Base-by-base conservation (phyloP, 352 stramenopile species). In the Phytophthora melonis region DNA sequence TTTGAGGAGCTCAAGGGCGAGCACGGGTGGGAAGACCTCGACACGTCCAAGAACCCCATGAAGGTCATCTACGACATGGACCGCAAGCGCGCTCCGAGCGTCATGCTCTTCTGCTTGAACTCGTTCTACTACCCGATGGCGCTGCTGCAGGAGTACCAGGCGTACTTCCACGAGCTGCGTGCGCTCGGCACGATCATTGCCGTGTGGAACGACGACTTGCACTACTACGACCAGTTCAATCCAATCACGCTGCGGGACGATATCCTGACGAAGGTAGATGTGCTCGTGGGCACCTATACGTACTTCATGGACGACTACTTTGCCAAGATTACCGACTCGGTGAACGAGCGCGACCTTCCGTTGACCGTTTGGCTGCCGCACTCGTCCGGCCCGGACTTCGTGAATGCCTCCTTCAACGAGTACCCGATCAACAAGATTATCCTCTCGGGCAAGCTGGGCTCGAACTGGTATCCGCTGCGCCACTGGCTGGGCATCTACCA, bases 221-320 rank as follows among this genome's bases (percentile, higher is more conserved):
- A 91, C 59, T 91, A 93, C 64, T 93, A 89, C 62, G 87, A 94
- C 74, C 88, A 93, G 77, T 91, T 93, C 58, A 75, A 92, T 64
- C 82, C 86, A 13, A 73, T 83, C 34, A 49, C 76, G 19, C 58
- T 94, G 50, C 86, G 83, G 9, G 80, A 94, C 34, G 74, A 86
- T 57, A 87, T 94, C 67, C 65, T 94, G 32, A 91, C 82, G 53
- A 79, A 81, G 18, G 75, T 81, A 27, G 88, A 95, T 32, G 84
- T 93, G 60, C 70, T 95, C 19, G 55, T 93, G 21, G 78, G 88
- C 19, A 90, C 88, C 14, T 95, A 95, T 75, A 76, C 85, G 68
- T 95, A 94, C 79, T 68, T 91, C 27, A 88, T 92, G 72, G 84
- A 93, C 68, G 84, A 92, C 58, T 95, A 93, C 68, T 93, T 95